Base-by-base conservation (phyloP, 768 basidiomycete genomes). In the Pleurotus djamor region DNA sequence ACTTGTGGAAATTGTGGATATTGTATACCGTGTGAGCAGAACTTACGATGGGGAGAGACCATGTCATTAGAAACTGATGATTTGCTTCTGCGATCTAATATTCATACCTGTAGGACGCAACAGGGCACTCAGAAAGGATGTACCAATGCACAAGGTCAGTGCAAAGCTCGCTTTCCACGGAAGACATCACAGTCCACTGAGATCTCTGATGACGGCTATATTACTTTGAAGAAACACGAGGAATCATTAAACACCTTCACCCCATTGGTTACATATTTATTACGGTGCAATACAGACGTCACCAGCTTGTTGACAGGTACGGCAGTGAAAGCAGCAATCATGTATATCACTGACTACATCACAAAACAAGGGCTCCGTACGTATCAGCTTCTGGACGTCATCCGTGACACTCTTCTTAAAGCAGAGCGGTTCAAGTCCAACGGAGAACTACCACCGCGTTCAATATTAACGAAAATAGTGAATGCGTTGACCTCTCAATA, bases 321-420 rank as follows among this genome's bases (percentile, higher is more conserved):
- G 12, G 68, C 70, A 1, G 65, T 78, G 1, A 73, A 72, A 34
- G 68, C 68, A 4, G 64, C 72, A 4, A 61, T 71, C 0, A 58
- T 64, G n/a, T 74, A 76, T 66, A 63, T 76, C 0, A 69, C 74
- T 5, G 73, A 78, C 60, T 78, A 77, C 58, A 66, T 77, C 6
- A 73, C 72, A 0, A 78, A 79, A 60, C 36, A 60, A 2, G 35
- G 58, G 3, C 47, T 76, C 4, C 76, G 73, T 45, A 76, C 72
- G 2, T 55, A 75, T 61, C 54, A 36, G 17, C 66, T 75, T 12
- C 73, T 76, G 63, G 68, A 73, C 12, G 55, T n/a, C n/a, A n/a
- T n/a, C 65, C 32, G 60, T 70, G 9, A 52, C 12, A 12, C 7
- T 5, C 12, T 28, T 12, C 14, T 69, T 72, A 59, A 44, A n/a